Conservation (phyloP, 1,284 basidiomycete genomes). For the Vanrija sp. region DNA sequence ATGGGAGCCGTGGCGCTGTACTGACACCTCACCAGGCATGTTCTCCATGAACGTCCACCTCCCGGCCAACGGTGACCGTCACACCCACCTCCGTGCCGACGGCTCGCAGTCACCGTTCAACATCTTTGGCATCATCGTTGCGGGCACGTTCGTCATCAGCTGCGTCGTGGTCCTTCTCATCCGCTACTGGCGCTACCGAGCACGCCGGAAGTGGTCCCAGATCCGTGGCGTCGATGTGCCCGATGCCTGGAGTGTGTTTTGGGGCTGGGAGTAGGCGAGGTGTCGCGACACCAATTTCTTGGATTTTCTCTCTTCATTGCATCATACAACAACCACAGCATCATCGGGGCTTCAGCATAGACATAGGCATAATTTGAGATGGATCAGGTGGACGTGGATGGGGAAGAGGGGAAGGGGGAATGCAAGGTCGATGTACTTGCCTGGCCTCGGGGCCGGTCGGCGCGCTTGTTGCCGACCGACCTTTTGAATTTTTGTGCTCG, state of each 20-base stretch:
- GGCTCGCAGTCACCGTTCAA: constrained; percentile 30
- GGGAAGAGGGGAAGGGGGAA: too few relatives aligned
- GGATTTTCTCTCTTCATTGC: too few relatives aligned
- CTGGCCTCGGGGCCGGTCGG: too few relatives aligned
- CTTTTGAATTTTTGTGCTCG: neutral
- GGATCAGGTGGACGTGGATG: too few relatives aligned
- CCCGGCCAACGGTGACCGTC: constrained; percentile 47
- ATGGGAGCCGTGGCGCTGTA: constrained; percentile 18
- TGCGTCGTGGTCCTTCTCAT: constrained; percentile 40
- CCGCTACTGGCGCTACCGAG: constrained; percentile 42
- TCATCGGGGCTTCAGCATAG: too few relatives aligned
- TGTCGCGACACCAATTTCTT: neutral
- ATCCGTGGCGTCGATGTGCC: constrained; percentile 29
- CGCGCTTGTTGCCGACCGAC: too few relatives aligned
- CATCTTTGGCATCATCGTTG: constrained; percentile 42
- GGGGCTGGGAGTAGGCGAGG: constrained; percentile 33
- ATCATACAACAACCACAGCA: too few relatives aligned
- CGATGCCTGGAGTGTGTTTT: constrained; percentile 39
- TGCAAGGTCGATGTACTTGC: too few relatives aligned
- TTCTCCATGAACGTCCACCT: constrained; percentile 61
- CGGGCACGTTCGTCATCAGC: constrained; percentile 34
- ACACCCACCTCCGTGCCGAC: constrained; percentile 27
- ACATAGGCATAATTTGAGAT: too few relatives aligned
- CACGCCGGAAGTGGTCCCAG: constrained; percentile 31
- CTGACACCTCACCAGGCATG: constrained; percentile 52